phyloP scores from a whole-genome alignment of 495 filamentous ascomycete genomes.

The Penicillium atrosanguineum region DNA sequence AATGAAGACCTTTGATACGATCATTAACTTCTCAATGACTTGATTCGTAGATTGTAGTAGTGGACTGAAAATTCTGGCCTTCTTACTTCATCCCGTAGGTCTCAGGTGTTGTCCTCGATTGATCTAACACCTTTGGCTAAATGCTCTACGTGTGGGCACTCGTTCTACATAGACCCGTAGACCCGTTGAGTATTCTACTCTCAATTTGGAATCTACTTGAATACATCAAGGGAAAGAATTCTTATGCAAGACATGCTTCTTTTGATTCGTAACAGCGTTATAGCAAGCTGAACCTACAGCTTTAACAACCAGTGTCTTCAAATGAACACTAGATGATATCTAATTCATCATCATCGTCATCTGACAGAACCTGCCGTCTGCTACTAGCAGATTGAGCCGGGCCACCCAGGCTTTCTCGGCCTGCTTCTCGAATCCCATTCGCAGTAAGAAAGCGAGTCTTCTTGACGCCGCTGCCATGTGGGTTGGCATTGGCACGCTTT shows the following conservation, averaged over 20 bases:
- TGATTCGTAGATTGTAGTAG: too few relatives aligned
- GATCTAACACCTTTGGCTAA: too few relatives aligned
- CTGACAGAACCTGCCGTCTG: constrained; percentile 27
- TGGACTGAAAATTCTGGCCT: too few relatives aligned
- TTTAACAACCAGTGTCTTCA: not conserved
- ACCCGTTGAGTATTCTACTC: not conserved
- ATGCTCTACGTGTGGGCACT: too few relatives aligned
- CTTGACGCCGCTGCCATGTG: constrained; percentile 50
- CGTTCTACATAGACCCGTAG: too few relatives aligned
- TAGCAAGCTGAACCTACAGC: not conserved
- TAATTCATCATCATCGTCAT: constrained; percentile 52
- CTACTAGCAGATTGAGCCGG: constrained; percentile 32
- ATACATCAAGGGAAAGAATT: constrained; percentile 9
- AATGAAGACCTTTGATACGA: not conserved
- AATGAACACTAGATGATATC: constrained; percentile 46
- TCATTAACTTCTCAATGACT: not conserved
- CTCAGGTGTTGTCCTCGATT: too few relatives aligned
- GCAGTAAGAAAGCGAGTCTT: constrained; percentile 81
- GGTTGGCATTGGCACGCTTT: constrained; percentile 49
- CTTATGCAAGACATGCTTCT: constrained; percentile 11
- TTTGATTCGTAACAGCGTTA: constrained; percentile 19
- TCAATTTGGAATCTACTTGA: not conserved
- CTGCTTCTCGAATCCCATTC: constrained; percentile 73
- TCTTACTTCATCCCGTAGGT: too few relatives aligned
- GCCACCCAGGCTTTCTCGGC: constrained; percentile 68